Evolutionary conservation across 2,329 filamentous ascomycete species (phyloP).

Genomic region (Paracoccidioides brasiliensis): DNA sequence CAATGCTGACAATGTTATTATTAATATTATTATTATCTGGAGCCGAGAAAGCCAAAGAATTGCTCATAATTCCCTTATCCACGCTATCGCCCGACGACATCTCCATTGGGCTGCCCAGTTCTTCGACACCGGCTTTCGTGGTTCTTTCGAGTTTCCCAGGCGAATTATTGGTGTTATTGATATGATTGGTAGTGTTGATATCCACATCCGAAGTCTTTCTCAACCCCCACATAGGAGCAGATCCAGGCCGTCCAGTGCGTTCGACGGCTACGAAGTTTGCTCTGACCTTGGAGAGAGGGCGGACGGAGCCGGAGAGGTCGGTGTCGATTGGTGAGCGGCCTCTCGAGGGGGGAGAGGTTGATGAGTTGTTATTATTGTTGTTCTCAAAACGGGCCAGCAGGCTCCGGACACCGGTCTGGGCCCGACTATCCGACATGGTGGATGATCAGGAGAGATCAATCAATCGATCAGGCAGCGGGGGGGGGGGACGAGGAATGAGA

Average conservation of each 20-base stretch:
- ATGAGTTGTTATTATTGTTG: conserved; percentile 50
- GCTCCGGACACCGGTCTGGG: conserved; percentile 50
- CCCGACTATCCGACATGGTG: conserved; percentile 11
- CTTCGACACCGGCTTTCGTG: conserved; percentile 16
- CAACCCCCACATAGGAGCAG: conserved; percentile 29
- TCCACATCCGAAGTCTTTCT: conserved; percentile 28
- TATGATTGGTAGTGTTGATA: neutral
- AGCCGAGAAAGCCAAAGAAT: neutral
- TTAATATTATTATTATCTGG: conserved; percentile 1
- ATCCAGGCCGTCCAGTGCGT: conserved; percentile 27
- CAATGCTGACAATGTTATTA: neutral
- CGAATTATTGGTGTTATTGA: conserved; percentile 11
- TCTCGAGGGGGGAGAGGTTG: conserved; percentile 52
- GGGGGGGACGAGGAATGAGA: neutral
- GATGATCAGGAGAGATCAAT: conserved; percentile 4
- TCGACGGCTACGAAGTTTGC: conserved; percentile 65
- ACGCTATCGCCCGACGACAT: conserved; percentile 6
- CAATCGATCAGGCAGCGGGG: neutral
- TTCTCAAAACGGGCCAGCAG: conserved; percentile 71
- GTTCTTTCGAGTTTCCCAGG: conserved; percentile 21
- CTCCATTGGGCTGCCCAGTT: conserved; percentile 18
- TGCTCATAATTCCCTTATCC: conserved; percentile 2
- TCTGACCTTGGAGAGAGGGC: conserved; percentile 61
- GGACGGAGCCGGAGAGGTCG: conserved; percentile 32
- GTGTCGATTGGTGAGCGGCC: conserved; percentile 51